Evolutionary conservation across 768 basidiomycete species (phyloP).

Genomic region (Trametopsis cervina): DNA sequence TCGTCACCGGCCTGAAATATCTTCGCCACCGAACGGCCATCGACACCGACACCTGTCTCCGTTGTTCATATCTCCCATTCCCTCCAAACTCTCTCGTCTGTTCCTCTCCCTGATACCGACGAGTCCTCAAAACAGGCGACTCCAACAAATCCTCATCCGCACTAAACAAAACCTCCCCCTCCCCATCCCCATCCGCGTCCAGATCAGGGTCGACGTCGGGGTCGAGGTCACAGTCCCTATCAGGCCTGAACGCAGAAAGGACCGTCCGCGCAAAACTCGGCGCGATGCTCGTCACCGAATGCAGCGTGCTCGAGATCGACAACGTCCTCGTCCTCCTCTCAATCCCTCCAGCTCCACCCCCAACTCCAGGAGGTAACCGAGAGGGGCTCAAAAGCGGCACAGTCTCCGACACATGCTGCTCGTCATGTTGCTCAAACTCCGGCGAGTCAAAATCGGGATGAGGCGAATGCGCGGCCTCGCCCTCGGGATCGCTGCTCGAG

Average conservation of each 20-base stretch:
- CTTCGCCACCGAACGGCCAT: slow-evolving; percentile 32
- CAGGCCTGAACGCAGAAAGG: slow-evolving; percentile 57
- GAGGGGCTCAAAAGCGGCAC: slow-evolving; percentile 38
- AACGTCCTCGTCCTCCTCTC: slow-evolving; percentile 41
- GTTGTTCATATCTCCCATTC: slow-evolving; percentile 8
- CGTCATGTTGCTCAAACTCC: slow-evolving; percentile 4
- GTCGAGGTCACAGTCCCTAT: slow-evolving; percentile 37
- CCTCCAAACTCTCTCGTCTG: slow-evolving; percentile 5
- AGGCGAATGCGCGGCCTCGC: slow-evolving; percentile 24
- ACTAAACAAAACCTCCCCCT: too few species aligned
- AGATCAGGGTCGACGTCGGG: slow-evolving; percentile 24
- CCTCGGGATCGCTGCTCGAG: slow-evolving; percentile 26
- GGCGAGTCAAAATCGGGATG: slow-evolving; percentile 13
- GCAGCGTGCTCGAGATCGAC: slow-evolving; percentile 49
- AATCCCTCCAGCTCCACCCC: slow-evolving; percentile 10
- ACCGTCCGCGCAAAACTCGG: slow-evolving; percentile 67
- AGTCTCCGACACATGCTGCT: slow-evolving; percentile 36
- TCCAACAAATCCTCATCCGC: slow-evolving; percentile 3
- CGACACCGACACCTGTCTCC: slow-evolving; percentile 3
- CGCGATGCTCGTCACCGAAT: slow-evolving; percentile 41
- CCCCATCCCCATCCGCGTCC: slow-evolving; percentile 15
- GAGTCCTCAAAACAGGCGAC: slow-evolving; percentile 1
- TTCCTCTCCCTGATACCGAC: too few species aligned
- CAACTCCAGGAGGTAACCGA: slow-evolving; percentile 15
- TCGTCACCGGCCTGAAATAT: slow-evolving; percentile 60